Percentiles rank a stretch among this genome's conserved stretches.
Evolutionary conservation across 257 asterid species (phyloP).

Genomic region (Osmanthus fragrans): DNA sequence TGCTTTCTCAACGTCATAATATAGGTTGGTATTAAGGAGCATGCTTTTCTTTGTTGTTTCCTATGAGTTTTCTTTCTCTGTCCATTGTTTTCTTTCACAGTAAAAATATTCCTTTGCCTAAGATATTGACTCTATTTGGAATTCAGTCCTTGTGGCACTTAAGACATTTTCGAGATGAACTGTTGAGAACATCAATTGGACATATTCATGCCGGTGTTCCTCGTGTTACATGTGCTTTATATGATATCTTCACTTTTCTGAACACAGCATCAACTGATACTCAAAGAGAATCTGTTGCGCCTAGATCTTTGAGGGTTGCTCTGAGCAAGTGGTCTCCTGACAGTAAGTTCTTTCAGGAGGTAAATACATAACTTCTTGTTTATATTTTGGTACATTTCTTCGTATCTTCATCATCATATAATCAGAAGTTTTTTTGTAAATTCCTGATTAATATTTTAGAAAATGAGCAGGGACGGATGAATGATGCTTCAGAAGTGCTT

Average conservation of each 20-base stretch:
- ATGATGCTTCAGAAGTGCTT: not conserved
- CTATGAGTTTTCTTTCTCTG: slow-evolving; percentile 2
- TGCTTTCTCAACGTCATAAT: not conserved
- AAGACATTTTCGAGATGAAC: not conserved
- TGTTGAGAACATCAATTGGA: not conserved
- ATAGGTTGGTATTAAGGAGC: not conserved
- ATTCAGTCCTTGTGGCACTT: not conserved
- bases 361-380: not conserved
- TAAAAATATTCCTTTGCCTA: not conserved
- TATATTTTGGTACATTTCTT: not conserved
- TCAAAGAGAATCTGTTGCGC: not conserved
- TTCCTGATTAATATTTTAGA: not conserved
- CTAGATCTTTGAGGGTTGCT: not conserved
- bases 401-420: not conserved
- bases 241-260: not conserved
- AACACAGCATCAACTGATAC: not conserved
- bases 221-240: not conserved
- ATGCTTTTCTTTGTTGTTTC: not conserved
- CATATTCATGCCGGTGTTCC: not conserved
- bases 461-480: not conserved
- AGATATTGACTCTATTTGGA: not conserved
- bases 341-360: not conserved
- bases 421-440: not conserved
- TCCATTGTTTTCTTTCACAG: not conserved
- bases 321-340: not conserved